These are phyloP conservation scores for Tagetes patula DNA, from an alignment of 129 eudicot genomes.

Conservation along the genomic window DNA sequence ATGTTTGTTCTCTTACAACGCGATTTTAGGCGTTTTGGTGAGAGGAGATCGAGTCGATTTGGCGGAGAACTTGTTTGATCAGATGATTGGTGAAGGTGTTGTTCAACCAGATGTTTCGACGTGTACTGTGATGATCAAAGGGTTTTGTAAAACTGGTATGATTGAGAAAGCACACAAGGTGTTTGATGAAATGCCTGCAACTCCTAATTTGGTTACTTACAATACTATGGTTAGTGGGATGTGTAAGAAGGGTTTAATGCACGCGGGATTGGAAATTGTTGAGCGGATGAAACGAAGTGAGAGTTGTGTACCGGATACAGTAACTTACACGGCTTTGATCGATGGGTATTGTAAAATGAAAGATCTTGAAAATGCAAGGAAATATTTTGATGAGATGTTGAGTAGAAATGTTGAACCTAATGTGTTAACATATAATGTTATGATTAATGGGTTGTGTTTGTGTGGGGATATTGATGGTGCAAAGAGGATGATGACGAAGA, in stretches of 20 bases:
- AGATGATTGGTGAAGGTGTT: conserved; percentile 38
- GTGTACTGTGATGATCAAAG: conserved; percentile 54
- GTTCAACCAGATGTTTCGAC: conserved; percentile 48
- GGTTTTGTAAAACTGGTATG: conserved; percentile 53
- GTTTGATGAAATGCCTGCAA: conserved; percentile 55
- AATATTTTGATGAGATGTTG: conserved; percentile 50
- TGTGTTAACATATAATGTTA: conserved; percentile 47
- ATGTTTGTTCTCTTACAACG: conserved; percentile 54
- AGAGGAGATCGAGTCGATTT: conserved; percentile 32
- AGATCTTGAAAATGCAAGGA: conserved; percentile 45
- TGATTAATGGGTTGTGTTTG: conserved; percentile 51
- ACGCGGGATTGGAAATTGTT: conserved; percentile 35
- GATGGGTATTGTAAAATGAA: conserved; percentile 58
- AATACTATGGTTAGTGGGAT: conserved; percentile 49
- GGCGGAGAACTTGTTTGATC: conserved; percentile 35
- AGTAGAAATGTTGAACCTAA: conserved; percentile 42
- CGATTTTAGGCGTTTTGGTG: conserved; percentile 54
- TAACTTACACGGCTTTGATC: conserved; percentile 58
- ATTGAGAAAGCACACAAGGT: conserved; percentile 51
- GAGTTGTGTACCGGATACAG: conserved; percentile 45
- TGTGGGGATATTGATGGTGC: conserved; percentile 55
- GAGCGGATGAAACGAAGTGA: conserved; percentile 37
- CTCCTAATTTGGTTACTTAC: conserved; percentile 42
- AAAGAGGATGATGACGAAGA: conserved; percentile 47
- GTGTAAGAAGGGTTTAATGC: conserved; percentile 50